Evolutionary conservation across 768 basidiomycete genomes (phyloP).

Genomic region (Leccinum obscurum): DNA sequence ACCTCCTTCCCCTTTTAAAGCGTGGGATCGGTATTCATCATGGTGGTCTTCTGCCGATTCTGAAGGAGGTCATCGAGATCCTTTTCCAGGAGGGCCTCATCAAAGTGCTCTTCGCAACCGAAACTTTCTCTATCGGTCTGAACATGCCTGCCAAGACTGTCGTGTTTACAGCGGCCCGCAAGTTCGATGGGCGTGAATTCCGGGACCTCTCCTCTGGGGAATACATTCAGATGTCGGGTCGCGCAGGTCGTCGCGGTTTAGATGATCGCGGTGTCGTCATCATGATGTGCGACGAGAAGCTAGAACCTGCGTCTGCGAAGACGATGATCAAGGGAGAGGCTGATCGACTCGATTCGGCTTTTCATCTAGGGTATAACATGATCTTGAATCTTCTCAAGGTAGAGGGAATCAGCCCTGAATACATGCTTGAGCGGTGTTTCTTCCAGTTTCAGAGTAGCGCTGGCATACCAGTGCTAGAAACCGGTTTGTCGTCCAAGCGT

Average conservation of each 20-base stretch:
- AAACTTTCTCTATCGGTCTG: conserved; percentile 96
- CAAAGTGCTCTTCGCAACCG: conserved; percentile 97
- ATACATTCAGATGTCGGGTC: conserved; percentile 99
- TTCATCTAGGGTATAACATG: conserved; percentile 99
- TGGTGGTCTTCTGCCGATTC: conserved; percentile 92
- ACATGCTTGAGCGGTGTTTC: conserved; percentile 96
- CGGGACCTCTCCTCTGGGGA: conserved; percentile 91
- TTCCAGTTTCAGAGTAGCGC: conserved; percentile 97
- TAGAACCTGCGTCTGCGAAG: conserved; percentile 90
- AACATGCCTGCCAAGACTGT: conserved; percentile 99
- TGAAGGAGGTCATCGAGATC: conserved; percentile 99
- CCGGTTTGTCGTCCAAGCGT: conserved; percentile 52
- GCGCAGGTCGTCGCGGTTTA: conserved; percentile 93
- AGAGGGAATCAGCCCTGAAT: conserved; percentile 97
- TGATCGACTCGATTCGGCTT: conserved; percentile 95
- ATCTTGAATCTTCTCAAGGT: conserved; percentile 97
- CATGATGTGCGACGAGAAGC: conserved; percentile 99
- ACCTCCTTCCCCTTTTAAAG: conserved; percentile 88
- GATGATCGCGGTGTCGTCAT: conserved; percentile 99
- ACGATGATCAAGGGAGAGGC: conserved; percentile 98
- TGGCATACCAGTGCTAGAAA: conserved; percentile 82
- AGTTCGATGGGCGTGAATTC: conserved; percentile 96
- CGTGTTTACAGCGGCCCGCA: conserved; percentile 92
- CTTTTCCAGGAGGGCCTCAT: conserved; percentile 97
- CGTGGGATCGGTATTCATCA: conserved; percentile 99